phyloP scores from a whole-genome alignment of 495 filamentous ascomycete genomes.

The Hypoxylon rickii region DNA sequence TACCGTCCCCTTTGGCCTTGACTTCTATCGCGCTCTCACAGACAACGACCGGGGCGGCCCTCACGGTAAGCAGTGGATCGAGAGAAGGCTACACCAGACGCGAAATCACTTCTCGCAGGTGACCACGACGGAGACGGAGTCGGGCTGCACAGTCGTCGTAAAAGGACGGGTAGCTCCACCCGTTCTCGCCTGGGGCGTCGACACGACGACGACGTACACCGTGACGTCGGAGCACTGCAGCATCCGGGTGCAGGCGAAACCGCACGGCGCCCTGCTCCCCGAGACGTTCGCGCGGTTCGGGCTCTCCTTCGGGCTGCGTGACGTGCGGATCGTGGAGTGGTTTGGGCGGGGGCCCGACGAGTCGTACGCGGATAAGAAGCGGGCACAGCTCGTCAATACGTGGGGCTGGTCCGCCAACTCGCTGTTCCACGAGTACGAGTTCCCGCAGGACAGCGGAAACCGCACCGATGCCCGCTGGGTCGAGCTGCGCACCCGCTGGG shows the following conservation, averaged over 20 bases:
- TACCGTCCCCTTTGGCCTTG: constrained; percentile 47
- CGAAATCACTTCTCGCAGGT: constrained; percentile 49
- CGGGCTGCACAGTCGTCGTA: constrained; percentile 43
- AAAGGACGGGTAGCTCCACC: constrained; percentile 60
- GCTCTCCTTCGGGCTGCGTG: constrained; percentile 52
- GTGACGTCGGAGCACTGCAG: constrained; percentile 49
- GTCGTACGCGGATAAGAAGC: constrained; percentile 65
- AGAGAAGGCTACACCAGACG: constrained; percentile 47
- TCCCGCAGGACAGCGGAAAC: constrained; percentile 69
- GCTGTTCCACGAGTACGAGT: constrained; percentile 64
- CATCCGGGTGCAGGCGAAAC: constrained; percentile 51
- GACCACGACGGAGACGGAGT: constrained; percentile 43
- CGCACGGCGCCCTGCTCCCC: constrained; percentile 50
- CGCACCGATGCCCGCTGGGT: constrained; percentile 66
- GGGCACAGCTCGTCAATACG: constrained; percentile 58
- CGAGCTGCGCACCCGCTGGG: constrained; percentile 42
- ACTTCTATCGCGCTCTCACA: constrained; percentile 61
- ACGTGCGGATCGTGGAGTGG: constrained; percentile 55
- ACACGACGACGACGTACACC: constrained; percentile 58
- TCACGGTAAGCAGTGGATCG: constrained; percentile 50
- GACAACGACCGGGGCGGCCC: constrained; percentile 64
- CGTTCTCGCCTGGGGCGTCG: constrained; percentile 65
- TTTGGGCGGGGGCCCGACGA: constrained; percentile 69
- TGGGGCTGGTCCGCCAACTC: constrained; percentile 50
- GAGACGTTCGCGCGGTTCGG: constrained; percentile 64